Conservation (phyloP, 441 rosid genomes). For the Breynia disticha region DNA sequence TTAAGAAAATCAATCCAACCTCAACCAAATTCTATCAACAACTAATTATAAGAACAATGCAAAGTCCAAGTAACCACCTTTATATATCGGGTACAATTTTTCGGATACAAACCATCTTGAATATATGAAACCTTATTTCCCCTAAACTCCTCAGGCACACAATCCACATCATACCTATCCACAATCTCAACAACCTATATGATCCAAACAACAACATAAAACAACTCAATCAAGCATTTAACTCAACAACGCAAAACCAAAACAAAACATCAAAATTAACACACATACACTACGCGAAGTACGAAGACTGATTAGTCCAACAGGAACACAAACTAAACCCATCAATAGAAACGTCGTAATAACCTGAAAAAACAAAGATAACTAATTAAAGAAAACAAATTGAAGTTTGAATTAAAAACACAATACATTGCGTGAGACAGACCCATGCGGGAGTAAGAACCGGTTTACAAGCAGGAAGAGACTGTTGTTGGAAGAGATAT, state of each 20-base stretch:
- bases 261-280: no score
- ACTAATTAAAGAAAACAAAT: not conserved
- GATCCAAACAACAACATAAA: constrained; percentile 4
- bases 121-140: constrained; percentile 52
- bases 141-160: constrained; percentile 52
- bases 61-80: constrained; percentile 35
- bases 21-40: no score
- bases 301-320: constrained; percentile 55
- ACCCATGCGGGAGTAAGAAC: constrained; percentile 72
- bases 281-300: constrained; percentile 57
- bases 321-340: constrained; percentile 58
- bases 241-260: no score
- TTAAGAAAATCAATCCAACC: not conserved
- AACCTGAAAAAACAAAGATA: constrained; percentile 34
- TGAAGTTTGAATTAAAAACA: not conserved
- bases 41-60: not conserved
- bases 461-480: constrained; percentile 84
- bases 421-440: constrained; percentile 17
- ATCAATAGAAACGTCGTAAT: constrained; percentile 43
- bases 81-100: constrained; percentile 53
- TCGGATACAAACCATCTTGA: constrained; percentile 45
- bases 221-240: no score
- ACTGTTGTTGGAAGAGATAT: constrained; percentile 64
- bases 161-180: constrained; percentile 64
- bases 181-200: constrained; percentile 73